Evolutionary conservation across 345 rosid genomes (phyloP), one percentile per base, ranked within the genome.

Genomic region (Moricandia arvensis): DNA sequence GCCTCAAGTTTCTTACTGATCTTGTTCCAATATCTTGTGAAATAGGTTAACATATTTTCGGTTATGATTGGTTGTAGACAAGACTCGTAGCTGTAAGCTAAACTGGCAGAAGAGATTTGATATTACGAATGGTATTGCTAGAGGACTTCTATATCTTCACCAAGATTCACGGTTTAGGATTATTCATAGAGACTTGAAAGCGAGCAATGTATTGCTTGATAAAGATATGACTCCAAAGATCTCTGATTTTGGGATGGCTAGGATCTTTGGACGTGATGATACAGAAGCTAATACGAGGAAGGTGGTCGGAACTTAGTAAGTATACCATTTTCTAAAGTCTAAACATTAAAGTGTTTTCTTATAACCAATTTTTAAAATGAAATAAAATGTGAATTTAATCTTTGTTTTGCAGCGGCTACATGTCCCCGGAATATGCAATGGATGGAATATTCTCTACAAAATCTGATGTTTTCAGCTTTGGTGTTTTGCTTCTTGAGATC

Each of bases 181-280:
- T 38, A 85, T 91, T 27, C 98, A 93, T 21, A 81, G 97, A 61
- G 97, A 93, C 72, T 81, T 89, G 13, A 91, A 93, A 77, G 93
- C 89, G 8, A 91, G 98, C 77, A 93, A 93, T 35, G 38, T 93
- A 29, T 79, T 91, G 35, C 87, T 93, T 3, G 97, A 91, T 17
- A 76, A 75, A 66, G 80, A 87, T 3, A 75, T 93, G 93, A 82
- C 66, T 35, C 96, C 93, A 0, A 90, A 93, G 54, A 93, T 91
- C 41, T 90, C 90, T 0, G 95, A 93, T 63, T 93, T 93, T 5
- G 98, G 97, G 27, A 88, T 91, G 96, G 98, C 98, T 30, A 81
- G 93, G 30, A 63, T 63, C 16, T 35, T 63, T 63, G 67, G 7
- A 63, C 45, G 30, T 0, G 67, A 63, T 0, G 67, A 63, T 9